Percentiles rank a stretch among this genome's conserved stretches.
Conservation (phyloP, 2,329 filamentous ascomycete genomes). For the Colletotrichum viniferum region DNA sequence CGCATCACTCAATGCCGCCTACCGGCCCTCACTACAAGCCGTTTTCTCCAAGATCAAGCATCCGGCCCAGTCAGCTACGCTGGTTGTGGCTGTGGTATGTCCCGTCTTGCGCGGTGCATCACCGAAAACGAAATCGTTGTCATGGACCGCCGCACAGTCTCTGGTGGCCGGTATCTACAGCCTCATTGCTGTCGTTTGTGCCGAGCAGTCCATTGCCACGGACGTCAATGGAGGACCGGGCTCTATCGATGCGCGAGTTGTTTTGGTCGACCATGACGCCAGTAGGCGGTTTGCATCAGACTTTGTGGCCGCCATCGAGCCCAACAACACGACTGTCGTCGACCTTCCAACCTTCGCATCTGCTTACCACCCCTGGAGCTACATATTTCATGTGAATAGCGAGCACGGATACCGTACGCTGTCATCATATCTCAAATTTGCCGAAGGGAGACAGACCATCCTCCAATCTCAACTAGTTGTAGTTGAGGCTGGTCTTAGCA, state of each 20-base stretch:
- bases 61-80: conserved; percentile 36
- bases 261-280: conserved; percentile 70
- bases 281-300: conserved; percentile 35
- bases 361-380: conserved; percentile 64
- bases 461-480: conserved; percentile 54
- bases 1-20: conserved; percentile 60
- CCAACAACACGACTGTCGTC: conserved; percentile 51
- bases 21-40: conserved; percentile 61
- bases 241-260: conserved; percentile 76
- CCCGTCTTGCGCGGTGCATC: conserved; percentile 62
- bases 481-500: conserved; percentile 57
- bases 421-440: conserved; percentile 49
- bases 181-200: conserved; percentile 75
- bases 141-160: conserved; percentile 74
- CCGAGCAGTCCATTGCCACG: conserved; percentile 63
- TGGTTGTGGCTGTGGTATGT: conserved; percentile 64
- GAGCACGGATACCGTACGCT: conserved; percentile 68
- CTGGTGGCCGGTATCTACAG: conserved; percentile 80
- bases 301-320: conserved; percentile 39
- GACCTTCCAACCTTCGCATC: conserved; percentile 58
- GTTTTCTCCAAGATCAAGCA: conserved; percentile 55
- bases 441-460: conserved; percentile 51
- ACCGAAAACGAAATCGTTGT: conserved; percentile 53
- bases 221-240: conserved; percentile 60
- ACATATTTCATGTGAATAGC: conserved; percentile 68